phyloP scores from a whole-genome alignment of 495 filamentous ascomycete species.

The Tuber borchii region DNA sequence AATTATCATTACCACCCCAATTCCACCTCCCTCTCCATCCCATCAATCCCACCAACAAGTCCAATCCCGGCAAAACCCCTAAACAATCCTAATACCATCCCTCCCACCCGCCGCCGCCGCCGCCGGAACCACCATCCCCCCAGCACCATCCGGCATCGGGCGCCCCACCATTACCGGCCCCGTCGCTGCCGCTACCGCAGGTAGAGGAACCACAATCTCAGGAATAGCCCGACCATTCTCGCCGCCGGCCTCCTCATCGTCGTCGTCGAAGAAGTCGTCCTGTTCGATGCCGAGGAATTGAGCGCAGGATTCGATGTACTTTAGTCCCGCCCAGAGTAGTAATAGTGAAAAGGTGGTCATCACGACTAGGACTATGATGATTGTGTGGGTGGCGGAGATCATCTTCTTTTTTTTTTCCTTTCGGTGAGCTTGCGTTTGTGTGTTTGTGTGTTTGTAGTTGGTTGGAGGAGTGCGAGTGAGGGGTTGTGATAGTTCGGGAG shows the following conservation, averaged over 20 bases:
- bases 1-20: background rate
- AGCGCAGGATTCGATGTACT: slow-evolving; percentile 23
- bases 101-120: background rate
- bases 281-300: slow-evolving; percentile 8
- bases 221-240: background rate
- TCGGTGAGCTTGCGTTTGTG: background rate
- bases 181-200: background rate
- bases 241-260: background rate
- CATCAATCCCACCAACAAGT: background rate
- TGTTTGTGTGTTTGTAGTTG: background rate
- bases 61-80: background rate
- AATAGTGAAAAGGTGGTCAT: background rate
- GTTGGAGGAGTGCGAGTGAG: background rate
- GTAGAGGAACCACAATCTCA: background rate
- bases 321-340: slow-evolving; percentile 11
- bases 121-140: background rate
- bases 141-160: background rate
- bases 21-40: background rate
- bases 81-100: background rate
- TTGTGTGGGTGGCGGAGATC: background rate
- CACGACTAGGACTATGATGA: slow-evolving; percentile 8
- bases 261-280: background rate
- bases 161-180: background rate
- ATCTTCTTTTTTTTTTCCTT: slow-evolving; percentile 4
- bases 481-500: background rate